phyloP scores from a whole-genome alignment of 306 rosid species.

The Fragaria vesca region DNA sequence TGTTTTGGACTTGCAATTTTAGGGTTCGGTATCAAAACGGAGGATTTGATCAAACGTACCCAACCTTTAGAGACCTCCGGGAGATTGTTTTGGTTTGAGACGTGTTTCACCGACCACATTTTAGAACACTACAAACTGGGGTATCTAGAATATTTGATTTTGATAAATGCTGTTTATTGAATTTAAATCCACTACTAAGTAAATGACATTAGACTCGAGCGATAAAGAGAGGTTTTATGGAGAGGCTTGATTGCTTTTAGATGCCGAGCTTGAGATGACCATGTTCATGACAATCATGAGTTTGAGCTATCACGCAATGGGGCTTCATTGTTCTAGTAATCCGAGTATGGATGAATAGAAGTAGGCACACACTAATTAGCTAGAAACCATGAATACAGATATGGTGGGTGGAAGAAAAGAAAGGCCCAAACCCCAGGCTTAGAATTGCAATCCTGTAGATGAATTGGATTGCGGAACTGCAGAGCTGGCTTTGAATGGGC shows the following conservation, averaged over 20 bases:
- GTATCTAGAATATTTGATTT: no score
- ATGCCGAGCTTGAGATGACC: not conserved
- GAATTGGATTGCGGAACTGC: not conserved
- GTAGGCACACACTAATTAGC: not conserved
- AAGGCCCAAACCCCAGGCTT: not conserved
- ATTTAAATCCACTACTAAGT: not conserved
- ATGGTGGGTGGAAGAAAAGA: not conserved
- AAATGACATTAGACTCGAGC: no score
- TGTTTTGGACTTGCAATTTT: not conserved
- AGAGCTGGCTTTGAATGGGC: not conserved
- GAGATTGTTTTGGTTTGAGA: not conserved
- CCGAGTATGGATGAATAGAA: no score
- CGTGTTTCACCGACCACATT: no score
- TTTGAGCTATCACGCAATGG: not conserved
- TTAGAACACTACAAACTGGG: not conserved
- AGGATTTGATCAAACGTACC: not conserved
- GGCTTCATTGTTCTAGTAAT: not conserved
- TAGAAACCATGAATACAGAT: not conserved
- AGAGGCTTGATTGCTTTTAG: not conserved
- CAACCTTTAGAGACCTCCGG: not conserved
- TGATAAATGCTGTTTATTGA: not conserved
- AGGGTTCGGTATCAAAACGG: not conserved
- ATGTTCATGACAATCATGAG: not conserved
- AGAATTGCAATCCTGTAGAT: not conserved
- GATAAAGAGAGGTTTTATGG: no score